Conservation (phyloP, 768 basidiomycete genomes). For the Mycena epipterygia region DNA sequence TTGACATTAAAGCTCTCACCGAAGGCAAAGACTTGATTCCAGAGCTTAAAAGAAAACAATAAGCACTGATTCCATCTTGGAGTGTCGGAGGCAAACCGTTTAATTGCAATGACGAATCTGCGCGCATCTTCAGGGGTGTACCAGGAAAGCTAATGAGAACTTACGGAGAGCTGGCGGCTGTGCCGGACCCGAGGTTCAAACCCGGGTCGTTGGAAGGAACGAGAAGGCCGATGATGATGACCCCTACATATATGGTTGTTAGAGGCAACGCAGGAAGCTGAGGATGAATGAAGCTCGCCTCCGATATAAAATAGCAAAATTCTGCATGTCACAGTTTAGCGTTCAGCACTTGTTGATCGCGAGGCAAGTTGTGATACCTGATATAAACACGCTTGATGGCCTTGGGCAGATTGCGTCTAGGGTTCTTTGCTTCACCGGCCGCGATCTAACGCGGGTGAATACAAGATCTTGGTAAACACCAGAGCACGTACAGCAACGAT, state of each 20-base stretch:
- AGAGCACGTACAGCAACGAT: constrained; percentile 79
- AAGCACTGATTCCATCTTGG: background rate
- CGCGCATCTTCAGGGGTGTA: background rate
- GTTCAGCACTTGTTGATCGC: background rate
- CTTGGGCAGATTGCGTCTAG: constrained; percentile 71
- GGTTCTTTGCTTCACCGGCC: constrained; percentile 93
- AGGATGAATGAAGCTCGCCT: background rate
- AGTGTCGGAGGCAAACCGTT: constrained; percentile 34
- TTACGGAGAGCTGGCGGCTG: constrained; percentile 78
- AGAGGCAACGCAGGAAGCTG: too few relatives aligned
- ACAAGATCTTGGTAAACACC: background rate
- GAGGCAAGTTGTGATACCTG: constrained; percentile 55
- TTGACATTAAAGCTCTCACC: constrained; percentile 51
- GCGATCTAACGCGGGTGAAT: constrained; percentile 70
- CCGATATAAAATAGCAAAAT: constrained; percentile 71
- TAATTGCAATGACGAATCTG: constrained; percentile 89
- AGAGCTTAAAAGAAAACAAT: constrained; percentile 54
- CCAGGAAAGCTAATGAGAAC: background rate
- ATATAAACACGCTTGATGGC: constrained; percentile 83
- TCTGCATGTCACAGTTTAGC: background rate
- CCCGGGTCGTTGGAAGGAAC: constrained; percentile 77
- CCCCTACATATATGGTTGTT: background rate
- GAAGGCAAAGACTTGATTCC: constrained; percentile 91
- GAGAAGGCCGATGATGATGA: constrained; percentile 82
- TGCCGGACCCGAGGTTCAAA: constrained; percentile 67